Percentiles rank a stretch among this genome's conserved stretches.
These are phyloP conservation scores for Pythium folliculosum DNA, from an alignment of 352 stramenopile genomes.

Conservation along the genomic window DNA sequence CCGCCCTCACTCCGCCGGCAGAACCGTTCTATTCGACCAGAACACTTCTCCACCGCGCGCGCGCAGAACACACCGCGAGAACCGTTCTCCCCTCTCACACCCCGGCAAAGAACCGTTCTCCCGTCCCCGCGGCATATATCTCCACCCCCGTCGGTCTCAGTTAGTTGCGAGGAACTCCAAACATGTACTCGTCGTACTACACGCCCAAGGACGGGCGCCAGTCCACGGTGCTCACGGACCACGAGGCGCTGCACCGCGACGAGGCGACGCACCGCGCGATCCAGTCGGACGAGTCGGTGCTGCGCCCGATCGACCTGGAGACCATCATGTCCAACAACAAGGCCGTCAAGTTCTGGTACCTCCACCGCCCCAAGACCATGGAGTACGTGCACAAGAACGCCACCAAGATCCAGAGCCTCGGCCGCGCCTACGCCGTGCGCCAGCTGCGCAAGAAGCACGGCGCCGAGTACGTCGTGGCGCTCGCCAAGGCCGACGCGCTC, in stretches of 20 bases:
- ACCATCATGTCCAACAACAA: constrained; percentile 88
- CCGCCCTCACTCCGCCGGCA: too few relatives aligned
- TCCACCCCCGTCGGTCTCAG: background rate
- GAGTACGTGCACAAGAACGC: constrained; percentile 89
- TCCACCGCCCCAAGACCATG: constrained; percentile 89
- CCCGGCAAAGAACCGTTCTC: background rate
- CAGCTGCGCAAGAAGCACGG: constrained; percentile 74
- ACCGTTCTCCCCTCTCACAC: background rate
- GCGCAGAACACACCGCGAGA: background rate
- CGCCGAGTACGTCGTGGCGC: constrained; percentile 78
- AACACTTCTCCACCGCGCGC: background rate
- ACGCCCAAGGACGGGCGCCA: constrained; percentile 73
- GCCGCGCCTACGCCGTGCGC: constrained; percentile 75
- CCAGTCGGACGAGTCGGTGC: constrained; percentile 79
- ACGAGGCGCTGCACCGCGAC: constrained; percentile 83
- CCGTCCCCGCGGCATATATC: background rate
- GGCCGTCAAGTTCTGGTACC: constrained; percentile 89
- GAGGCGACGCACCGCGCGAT: constrained; percentile 71
- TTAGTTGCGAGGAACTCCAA: background rate
- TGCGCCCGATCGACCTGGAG: constrained; percentile 82
- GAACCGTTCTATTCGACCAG: background rate
- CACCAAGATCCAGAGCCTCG: constrained; percentile 83
- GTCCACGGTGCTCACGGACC: constrained; percentile 76
- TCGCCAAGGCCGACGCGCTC: constrained; percentile 65
- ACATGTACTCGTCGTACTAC: constrained; percentile 90